These are phyloP conservation scores for Fusarium robinianum DNA, from an alignment of 2,329 filamentous ascomycete genomes.

Conservation along the genomic window DNA sequence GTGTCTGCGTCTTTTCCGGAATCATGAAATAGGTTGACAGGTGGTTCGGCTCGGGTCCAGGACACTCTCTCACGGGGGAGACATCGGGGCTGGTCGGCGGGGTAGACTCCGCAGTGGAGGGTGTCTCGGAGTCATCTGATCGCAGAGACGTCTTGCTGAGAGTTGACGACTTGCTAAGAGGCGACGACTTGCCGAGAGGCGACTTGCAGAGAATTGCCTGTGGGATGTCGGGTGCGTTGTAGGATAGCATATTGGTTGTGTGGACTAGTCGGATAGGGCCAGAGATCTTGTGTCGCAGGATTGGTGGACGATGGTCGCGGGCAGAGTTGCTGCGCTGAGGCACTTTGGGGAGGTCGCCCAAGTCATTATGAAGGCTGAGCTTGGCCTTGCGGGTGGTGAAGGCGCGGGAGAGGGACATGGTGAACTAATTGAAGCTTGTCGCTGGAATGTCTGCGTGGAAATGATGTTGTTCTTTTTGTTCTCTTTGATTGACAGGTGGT, in stretches of 20 bases:
- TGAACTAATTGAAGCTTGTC: slow-evolving; percentile 20
- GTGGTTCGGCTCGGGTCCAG: slow-evolving; percentile 67
- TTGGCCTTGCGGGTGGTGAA: slow-evolving; percentile 72
- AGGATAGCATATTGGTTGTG: slow-evolving; percentile 94
- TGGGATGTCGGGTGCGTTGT: slow-evolving; percentile 85
- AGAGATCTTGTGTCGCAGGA: slow-evolving; percentile 76
- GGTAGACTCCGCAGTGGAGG: slow-evolving; percentile 59
- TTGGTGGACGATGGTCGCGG: slow-evolving; percentile 46
- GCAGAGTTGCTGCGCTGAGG: slow-evolving; percentile 57
- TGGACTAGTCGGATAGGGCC: slow-evolving; percentile 84
- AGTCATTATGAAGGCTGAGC: slow-evolving; percentile 45
- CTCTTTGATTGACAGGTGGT: too few species aligned
- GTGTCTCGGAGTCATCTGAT: slow-evolving; percentile 73
- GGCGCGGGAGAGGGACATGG: slow-evolving; percentile 66
- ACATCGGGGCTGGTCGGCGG: slow-evolving; percentile 72
- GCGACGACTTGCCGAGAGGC: too few species aligned
- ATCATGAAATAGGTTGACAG: slow-evolving; percentile 68
- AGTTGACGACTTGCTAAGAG: slow-evolving; percentile 40
- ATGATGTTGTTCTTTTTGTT: slow-evolving; percentile 1
- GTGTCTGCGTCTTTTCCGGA: slow-evolving; percentile 50
- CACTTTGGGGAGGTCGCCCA: slow-evolving; percentile 47
- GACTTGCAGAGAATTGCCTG: slow-evolving; percentile 40
- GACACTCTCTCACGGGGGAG: slow-evolving; percentile 57
- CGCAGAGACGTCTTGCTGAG: slow-evolving; percentile 58
- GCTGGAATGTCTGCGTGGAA: slow-evolving; percentile 11